Evolutionary conservation across 495 filamentous ascomycete genomes (phyloP).

Genomic region (Physcia stellaris): DNA sequence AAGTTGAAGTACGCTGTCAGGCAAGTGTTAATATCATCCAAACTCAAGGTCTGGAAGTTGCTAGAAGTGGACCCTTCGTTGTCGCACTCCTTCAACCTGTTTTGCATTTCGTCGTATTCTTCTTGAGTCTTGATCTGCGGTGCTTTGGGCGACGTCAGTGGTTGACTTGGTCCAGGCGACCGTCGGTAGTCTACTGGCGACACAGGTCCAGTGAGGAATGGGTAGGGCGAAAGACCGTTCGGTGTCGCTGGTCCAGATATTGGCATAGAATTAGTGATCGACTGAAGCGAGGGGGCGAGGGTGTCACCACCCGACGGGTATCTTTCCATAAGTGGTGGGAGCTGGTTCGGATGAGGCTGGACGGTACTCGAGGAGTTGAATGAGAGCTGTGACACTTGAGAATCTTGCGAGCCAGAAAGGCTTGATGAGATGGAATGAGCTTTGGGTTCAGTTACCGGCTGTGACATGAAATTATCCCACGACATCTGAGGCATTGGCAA

Average conservation of each 20-base stretch:
- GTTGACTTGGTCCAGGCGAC: constrained; percentile 50
- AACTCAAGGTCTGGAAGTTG: constrained; percentile 73
- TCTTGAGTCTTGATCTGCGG: constrained; percentile 40
- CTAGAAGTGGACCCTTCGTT: constrained; percentile 70
- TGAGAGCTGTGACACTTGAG: constrained; percentile 38
- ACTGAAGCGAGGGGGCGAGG: constrained; percentile 46
- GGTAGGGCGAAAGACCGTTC: constrained; percentile 67
- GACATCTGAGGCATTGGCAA: constrained; percentile 76
- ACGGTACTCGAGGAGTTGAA: constrained; percentile 41
- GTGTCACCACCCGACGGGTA: constrained; percentile 43
- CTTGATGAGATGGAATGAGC: constrained; percentile 54
- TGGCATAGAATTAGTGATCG: constrained; percentile 55
- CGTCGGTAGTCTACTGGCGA: constrained; percentile 57
- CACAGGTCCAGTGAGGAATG: constrained; percentile 57
- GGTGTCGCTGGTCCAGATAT: constrained; percentile 62
- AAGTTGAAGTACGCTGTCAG: constrained; percentile 91
- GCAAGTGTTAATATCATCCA: constrained; percentile 70
- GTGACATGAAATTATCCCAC: constrained; percentile 72
- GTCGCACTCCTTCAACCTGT: constrained; percentile 72
- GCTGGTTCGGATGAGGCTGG: constrained; percentile 41
- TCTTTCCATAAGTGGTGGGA: constrained; percentile 55
- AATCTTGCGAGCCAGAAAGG: constrained; percentile 53
- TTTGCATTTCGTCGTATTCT: constrained; percentile 59
- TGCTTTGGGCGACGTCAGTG: constrained; percentile 50
- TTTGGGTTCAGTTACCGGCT: constrained; percentile 49